Evolutionary conservation across 164 flowering plant genomes (phyloP).

Genomic region (Chloranthus sessilifolius): DNA sequence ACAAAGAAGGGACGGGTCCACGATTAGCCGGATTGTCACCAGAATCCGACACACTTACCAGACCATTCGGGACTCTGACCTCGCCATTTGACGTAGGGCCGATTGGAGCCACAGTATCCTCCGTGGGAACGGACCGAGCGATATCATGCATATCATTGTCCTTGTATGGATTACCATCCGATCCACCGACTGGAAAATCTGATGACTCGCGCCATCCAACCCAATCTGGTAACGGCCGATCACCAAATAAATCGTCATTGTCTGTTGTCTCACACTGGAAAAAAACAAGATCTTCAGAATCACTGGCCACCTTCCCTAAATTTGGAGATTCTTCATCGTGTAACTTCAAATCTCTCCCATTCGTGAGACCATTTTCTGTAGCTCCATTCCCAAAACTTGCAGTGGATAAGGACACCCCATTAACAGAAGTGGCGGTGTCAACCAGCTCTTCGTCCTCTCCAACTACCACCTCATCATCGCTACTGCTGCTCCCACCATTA

Average conservation of each 20-base stretch:
- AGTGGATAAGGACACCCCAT: constrained; percentile 37
- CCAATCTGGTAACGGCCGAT: constrained; percentile 70
- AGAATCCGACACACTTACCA: constrained; percentile 23
- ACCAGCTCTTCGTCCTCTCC: constrained; percentile 76
- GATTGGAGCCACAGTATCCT: constrained; percentile 9
- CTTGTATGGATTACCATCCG: constrained; percentile 52
- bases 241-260: constrained; percentile 39
- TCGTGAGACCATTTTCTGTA: constrained; percentile 14
- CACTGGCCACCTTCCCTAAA: constrained; percentile 21
- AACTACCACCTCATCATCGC: constrained; percentile 90
- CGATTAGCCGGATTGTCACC: constrained; percentile 26
- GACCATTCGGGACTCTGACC: constrained; percentile 40
- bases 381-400: constrained; percentile 18
- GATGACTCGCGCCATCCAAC: constrained; percentile 72
- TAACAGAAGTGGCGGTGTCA: constrained; percentile 28
- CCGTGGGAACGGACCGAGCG: constrained; percentile 15
- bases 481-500: constrained; percentile 58
- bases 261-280: constrained; percentile 41
- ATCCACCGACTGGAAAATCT: constrained; percentile 50
- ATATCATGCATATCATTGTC: constrained; percentile 26
- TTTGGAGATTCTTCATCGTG: constrained; percentile 7
- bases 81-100: constrained; percentile 32
- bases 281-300: constrained; percentile 33
- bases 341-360: constrained; percentile 21
- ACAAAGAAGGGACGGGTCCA: constrained; percentile 52